Base-by-base conservation (phyloP, 108 stramenopile genomes). In the Nitzschia sp. region DNA sequence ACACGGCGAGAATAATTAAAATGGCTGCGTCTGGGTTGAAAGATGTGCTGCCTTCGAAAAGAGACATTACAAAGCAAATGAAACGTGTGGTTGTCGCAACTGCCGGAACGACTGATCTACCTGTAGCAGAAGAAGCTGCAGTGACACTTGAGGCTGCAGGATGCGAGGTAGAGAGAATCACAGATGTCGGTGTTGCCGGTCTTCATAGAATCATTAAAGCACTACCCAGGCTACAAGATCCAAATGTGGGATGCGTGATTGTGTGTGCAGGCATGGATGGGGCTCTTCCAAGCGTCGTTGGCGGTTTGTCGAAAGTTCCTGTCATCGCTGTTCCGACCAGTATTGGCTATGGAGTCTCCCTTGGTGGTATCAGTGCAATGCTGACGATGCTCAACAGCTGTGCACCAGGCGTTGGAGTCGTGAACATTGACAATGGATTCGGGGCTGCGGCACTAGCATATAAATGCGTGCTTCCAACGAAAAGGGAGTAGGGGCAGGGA, bases 391-490 rank as follows among this genome's bases (percentile, higher is more conserved):
- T 98, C 55, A 98, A 97, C 66, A 90, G 86, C 36, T 98, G 98
- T 66, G 86, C 91, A 53, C 98, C 98, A 4, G 98, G 98, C 1
- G 95, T 97, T 13, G 91, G 90, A 33, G 94, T 96, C 19, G 94
- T 97, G 0, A 98, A 97, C 67, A 95, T 98, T 47, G 98, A 98
- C 72, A 97, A 97, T 77, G 98, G 98, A 23, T 97, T 98, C 65
- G 96, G 97, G 21, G 98, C 93, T 11, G 98, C 98, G 5, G 95
- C 91, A 0, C 77, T 91, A 63, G 98, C 94, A 3, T 87, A 92
- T 55, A 98, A 97, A 67, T 75, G 73, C 35, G 33, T 73, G 25
- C 58, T 63, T 16, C 53, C 53, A 36, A 70, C 28, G 1, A 31
- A 22, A 27, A 52, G 25, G 17, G 38, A 36, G 23, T 25, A 53